Conservation (phyloP, 2,329 filamentous ascomycete species). For the Pezicula neosporulosa region DNA sequence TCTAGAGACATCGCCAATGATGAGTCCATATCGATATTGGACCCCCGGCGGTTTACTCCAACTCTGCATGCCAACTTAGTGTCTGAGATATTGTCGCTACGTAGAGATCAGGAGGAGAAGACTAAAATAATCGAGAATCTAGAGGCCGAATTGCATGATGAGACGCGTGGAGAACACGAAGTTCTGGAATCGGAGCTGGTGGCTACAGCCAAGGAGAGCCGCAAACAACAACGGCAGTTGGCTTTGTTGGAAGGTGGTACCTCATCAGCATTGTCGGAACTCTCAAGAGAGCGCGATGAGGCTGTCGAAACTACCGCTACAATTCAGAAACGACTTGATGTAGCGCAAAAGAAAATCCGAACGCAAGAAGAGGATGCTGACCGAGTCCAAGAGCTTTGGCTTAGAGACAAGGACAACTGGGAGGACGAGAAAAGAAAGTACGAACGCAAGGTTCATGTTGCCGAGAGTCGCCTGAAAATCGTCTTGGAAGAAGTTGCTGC, state of each 20-base stretch:
- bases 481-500: slow-evolving; percentile 83
- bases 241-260: slow-evolving; percentile 85
- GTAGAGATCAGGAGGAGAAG: slow-evolving; percentile 89
- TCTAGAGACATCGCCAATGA: slow-evolving; percentile 59
- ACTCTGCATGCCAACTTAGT: slow-evolving; percentile 93
- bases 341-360: slow-evolving; percentile 71
- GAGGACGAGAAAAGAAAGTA: slow-evolving; percentile 76
- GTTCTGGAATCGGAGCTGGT: slow-evolving; percentile 58
- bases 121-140: slow-evolving; percentile 80
- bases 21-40: slow-evolving; percentile 67
- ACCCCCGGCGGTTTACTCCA: slow-evolving; percentile 90
- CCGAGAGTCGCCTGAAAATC: slow-evolving; percentile 78
- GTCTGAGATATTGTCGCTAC: slow-evolving; percentile 84
- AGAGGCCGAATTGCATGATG: slow-evolving; percentile 71
- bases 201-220: slow-evolving; percentile 68
- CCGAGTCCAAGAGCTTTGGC: slow-evolving; percentile 76
- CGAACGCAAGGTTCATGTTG: slow-evolving; percentile 85
- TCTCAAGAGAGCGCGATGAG: slow-evolving; percentile 82
- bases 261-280: slow-evolving; percentile 77
- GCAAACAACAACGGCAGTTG: slow-evolving; percentile 80
- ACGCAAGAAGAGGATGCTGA: slow-evolving; percentile 80
- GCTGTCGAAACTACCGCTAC: slow-evolving; percentile 71
- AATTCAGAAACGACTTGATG: slow-evolving; percentile 72
- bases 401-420: slow-evolving; percentile 80
- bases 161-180: slow-evolving; percentile 72